Evolutionary conservation across 2,329 filamentous ascomycete genomes (phyloP).

Genomic region (Clarireedia homoeocarpa): DNA sequence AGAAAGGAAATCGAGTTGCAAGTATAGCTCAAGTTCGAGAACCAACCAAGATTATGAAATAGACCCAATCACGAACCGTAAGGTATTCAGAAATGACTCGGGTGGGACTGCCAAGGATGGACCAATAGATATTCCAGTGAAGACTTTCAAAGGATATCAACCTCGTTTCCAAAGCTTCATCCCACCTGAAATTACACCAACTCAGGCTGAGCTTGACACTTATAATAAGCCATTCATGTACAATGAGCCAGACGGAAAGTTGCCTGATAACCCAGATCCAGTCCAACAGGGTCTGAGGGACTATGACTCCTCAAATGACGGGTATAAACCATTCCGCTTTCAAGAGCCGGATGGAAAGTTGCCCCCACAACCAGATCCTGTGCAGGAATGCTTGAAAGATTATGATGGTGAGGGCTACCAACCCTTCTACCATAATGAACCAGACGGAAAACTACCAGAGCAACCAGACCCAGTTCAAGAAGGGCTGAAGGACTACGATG

Average conservation of each 20-base stretch:
- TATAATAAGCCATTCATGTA: constrained; percentile 29
- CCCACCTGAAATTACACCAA: constrained; percentile 14
- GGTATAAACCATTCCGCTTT: constrained; percentile 16
- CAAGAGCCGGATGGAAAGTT: constrained; percentile 23
- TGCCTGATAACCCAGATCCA: constrained; percentile 20
- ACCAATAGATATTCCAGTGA: constrained; percentile 18
- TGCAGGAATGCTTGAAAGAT: constrained; percentile 31
- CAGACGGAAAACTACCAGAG: constrained; percentile 17
- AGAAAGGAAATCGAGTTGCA: not conserved
- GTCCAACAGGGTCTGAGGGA: constrained; percentile 31
- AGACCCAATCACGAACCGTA: constrained; percentile 53
- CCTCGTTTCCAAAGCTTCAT: constrained; percentile 29
- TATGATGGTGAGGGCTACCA: constrained; percentile 30
- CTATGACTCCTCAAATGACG: constrained; percentile 30
- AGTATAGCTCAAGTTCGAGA: not conserved
- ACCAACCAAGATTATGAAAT: constrained; percentile 36
- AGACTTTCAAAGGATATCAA: constrained; percentile 30
- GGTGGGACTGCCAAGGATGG: not conserved
- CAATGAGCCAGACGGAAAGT: constrained; percentile 34
- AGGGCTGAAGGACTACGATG: constrained; percentile 22
- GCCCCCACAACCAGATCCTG: constrained; percentile 21
- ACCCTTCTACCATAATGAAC: constrained; percentile 20
- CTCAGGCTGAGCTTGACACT: constrained; percentile 6
- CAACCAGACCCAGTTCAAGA: constrained; percentile 29
- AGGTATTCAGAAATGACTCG: constrained; percentile 28